Evolutionary conservation across 192 early-diverging fungal genomes (phyloP), one percentile per base, ranked within the genome.

Genomic region (Lobulomyces angularis): DNA sequence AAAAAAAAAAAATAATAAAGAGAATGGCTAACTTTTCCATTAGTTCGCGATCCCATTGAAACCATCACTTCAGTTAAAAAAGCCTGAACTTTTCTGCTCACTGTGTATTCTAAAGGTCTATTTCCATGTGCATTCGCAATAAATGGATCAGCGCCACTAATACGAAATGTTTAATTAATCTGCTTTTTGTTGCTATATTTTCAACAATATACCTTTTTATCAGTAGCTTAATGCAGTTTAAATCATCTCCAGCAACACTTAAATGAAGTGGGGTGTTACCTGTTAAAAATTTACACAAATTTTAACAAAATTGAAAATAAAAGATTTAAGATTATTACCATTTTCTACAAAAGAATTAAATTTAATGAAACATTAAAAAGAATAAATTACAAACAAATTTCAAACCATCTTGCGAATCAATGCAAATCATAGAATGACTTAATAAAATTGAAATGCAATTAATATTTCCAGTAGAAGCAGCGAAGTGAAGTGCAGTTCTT

Each of bases 31-130:
- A 32, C 14, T 3, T 45, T 23, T 4, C 8, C 33, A 45, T 8
- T 35, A 8, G 14, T 45, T 41, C 8, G 39, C 39, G n/a, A 41
- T 29, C 17, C 27, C 14, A 41, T 41, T 29, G 9, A 8, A 12
- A 29, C 39, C 39, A 8, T 8, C 4, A 18, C 31, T 41, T 14
- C 48, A 11, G 18, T 29, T 8, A 57, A 29, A 3, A 18, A 31
- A 6, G 35, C 35, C 7, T 46, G 20, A 1, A 51, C 19, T 16
- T 35, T 37, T 11, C 32, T 3, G 19, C 24, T 24, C 27, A 34
- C 52, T 14, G 46, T 48, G 27, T 39, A 58, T 35, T 56, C 58
- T 11, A 28, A 14, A 11, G 51, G 52, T 40, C 47, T 14, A 42
- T 34, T 5, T 27, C 26, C 28, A 31, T 17, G 21, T 26, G 23